Evolutionary conservation across 176 grass and related monocot genomes (phyloP).

Genomic region (Alloteropsis semialata): DNA sequence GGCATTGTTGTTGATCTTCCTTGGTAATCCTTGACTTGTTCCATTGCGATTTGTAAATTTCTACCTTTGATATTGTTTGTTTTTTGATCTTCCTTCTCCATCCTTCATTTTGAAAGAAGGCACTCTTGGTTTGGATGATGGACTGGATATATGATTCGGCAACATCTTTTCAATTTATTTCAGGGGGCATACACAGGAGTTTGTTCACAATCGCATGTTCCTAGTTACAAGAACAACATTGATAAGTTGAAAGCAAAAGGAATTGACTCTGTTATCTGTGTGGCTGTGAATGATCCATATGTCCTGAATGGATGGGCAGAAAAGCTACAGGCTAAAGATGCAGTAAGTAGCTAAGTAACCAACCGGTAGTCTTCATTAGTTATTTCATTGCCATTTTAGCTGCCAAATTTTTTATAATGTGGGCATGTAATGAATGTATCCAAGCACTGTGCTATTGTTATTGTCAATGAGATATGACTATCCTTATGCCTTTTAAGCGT

Average conservation of each 20-base stretch:
- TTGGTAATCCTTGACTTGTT: neutral
- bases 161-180: constrained; percentile 23
- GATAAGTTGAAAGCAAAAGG: constrained; percentile 95
- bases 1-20: neutral
- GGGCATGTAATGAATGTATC: neutral
- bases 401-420: too few species aligned
- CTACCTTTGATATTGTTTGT: neutral
- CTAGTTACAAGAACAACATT: constrained; percentile 95
- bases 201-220: constrained; percentile 80
- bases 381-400: neutral
- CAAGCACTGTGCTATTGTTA: neutral
- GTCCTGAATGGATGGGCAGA: constrained; percentile 93
- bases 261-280: constrained; percentile 90
- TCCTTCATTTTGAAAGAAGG: neutral
- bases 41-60: neutral
- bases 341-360: constrained; percentile 58
- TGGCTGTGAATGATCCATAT: constrained; percentile 92
- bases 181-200: constrained; percentile 94
- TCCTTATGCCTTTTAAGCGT: neutral
- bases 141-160: neutral
- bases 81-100: neutral
- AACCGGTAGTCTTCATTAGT: constrained; percentile 9
- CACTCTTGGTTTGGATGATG: neutral
- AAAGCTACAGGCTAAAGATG: constrained; percentile 79
- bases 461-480: constrained; percentile 8